Evolutionary conservation across 257 asterid species (phyloP).

Genomic region (Euphrasia confusa): DNA sequence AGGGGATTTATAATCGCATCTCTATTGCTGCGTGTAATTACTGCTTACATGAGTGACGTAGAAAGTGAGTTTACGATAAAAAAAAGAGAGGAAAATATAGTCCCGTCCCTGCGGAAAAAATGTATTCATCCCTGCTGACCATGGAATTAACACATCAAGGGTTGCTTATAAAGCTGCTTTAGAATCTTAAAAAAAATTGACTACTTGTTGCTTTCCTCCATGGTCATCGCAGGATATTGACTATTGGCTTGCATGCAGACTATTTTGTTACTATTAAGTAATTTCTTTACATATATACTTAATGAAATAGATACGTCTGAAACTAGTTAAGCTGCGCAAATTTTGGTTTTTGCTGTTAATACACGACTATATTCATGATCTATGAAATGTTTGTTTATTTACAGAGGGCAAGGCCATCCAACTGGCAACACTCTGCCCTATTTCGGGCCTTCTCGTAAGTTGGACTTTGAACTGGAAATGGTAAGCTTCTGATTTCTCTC

Average conservation of each 20-base stretch:
- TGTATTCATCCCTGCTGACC: slow-evolving; percentile 9
- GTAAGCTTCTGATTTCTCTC: slow-evolving; percentile 34
- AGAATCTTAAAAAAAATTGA: slow-evolving; percentile 7
- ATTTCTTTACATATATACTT: neutral
- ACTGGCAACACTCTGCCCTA: slow-evolving; percentile 55
- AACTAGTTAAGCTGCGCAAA: slow-evolving; percentile 4
- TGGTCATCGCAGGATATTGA: neutral
- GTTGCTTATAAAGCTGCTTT: slow-evolving; percentile 10
- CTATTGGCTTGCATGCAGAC: neutral
- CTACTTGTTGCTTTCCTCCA: slow-evolving; percentile 6
- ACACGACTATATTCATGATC: slow-evolving; percentile 16
- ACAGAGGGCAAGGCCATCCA: slow-evolving; percentile 91
- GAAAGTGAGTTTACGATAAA: neutral
- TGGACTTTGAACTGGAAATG: slow-evolving; percentile 99
- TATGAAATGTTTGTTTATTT: slow-evolving; percentile 24
- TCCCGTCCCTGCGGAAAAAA: neutral
- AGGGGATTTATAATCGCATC: slow-evolving; percentile 9
- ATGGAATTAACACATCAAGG: neutral
- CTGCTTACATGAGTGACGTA: neutral
- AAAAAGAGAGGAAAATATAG: neutral
- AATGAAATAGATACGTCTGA: neutral
- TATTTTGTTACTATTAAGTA: neutral
- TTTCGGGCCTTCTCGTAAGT: slow-evolving; percentile 92
- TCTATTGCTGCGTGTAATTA: slow-evolving; percentile 12
- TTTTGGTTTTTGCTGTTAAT: slow-evolving; percentile 2